Base-by-base conservation (phyloP, 1,284 basidiomycete genomes). In the Ganoderma resinaceum region DNA sequence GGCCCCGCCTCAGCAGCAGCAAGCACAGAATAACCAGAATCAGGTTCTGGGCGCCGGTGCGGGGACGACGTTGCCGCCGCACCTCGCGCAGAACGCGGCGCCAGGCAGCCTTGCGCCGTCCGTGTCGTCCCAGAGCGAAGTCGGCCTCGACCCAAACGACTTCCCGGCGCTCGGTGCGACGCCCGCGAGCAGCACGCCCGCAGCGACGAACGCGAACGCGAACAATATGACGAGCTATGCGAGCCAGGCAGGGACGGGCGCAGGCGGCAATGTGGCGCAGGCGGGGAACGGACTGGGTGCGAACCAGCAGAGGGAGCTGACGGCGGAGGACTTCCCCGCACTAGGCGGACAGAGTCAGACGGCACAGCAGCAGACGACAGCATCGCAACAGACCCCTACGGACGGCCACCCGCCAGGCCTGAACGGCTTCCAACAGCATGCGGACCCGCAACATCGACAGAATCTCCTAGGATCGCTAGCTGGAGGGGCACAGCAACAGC, bases 251-350 rank as follows among this genome's bases (percentile, higher is more conserved):
- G 91, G 91, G 52, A 91, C 89, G 46, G 84, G 79, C 63, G 77
- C 78, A 11, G 77, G 84, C 18, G 80, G 84, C 62, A 75, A 82
- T 59, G 79, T 82, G 52, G 78, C 73, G 40, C 79, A 80, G 65
- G 69, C 74, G 63, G 81, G 77, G 66, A 77, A 77, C 43, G 82
- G 82, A 59, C 75, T 78, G 31, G 80, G 77, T 55, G 78, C 78
- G 63, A 83, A 76, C 69, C 87, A 87, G 73, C 80, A 84, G 66
- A 83, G 91, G 78, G 92, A 94, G 79, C 92, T 94, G 73, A 91
- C 90, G 35, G 87, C 90, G 59, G 93, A 94, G 74, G 92, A 94
- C 80, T 94, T 94, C 78, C 92, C 92, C 57, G 93, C 92, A n/a
- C 81, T 94, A 33, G 90, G 93, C 33, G 91, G 90, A 49, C 87